These are phyloP conservation scores for Dacryopinax spathularia DNA, from an alignment of 768 basidiomycete genomes.

Conservation along the genomic window DNA sequence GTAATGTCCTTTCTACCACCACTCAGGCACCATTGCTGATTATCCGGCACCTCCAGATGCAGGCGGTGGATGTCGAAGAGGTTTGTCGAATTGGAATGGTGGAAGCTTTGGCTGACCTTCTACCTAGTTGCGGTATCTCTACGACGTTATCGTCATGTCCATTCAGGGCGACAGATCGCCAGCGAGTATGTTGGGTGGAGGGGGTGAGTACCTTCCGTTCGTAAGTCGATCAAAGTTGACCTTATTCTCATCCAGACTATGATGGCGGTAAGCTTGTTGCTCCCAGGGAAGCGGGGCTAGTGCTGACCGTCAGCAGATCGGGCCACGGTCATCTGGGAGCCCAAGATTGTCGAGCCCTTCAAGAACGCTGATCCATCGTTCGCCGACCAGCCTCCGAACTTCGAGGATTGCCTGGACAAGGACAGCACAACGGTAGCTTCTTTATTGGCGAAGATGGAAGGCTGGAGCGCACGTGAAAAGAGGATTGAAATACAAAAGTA, in stretches of 20 bases:
- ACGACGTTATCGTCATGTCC: conserved; percentile 19
- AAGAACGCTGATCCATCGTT: conserved; percentile 36
- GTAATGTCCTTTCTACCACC: neutral
- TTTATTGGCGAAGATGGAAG: conserved; percentile 24
- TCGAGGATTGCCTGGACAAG: conserved; percentile 31
- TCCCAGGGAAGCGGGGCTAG: neutral
- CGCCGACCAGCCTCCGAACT: conserved; percentile 35
- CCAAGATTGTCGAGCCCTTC: conserved; percentile 40
- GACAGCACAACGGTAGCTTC: conserved; percentile 33
- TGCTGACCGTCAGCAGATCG: conserved; percentile 3
- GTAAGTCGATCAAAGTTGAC: conserved; percentile 25
- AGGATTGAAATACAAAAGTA: conserved; percentile 31
- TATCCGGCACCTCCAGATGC: neutral
- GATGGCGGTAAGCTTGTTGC: conserved; percentile 45
- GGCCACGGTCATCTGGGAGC: conserved; percentile 38
- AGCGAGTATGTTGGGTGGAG: conserved; percentile 47
- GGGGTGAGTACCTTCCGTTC: conserved; percentile 26
- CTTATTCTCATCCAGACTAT: conserved; percentile 31
- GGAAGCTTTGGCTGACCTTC: neutral
- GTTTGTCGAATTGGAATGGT: conserved; percentile 3
- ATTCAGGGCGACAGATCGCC: conserved; percentile 32
- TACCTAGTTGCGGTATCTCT: conserved; percentile 3
- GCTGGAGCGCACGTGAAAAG: conserved; percentile 18
- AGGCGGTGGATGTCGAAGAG: neutral
- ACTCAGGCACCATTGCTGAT: neutral